These are phyloP conservation scores for Fusarium avenaceum DNA, from an alignment of 2,329 filamentous ascomycete species.

Conservation along the genomic window DNA sequence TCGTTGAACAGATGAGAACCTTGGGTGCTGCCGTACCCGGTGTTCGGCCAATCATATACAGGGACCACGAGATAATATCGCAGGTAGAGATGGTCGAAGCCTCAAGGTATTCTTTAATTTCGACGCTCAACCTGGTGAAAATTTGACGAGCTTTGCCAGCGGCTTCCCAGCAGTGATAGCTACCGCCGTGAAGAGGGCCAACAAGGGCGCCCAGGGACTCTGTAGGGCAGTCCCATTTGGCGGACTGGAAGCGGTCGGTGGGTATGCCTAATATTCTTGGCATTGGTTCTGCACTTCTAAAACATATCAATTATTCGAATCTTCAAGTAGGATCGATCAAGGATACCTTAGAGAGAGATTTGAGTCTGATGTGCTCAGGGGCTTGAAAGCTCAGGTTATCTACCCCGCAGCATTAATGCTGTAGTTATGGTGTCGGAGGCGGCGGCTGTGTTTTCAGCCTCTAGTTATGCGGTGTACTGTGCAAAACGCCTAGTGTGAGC, in stretches of 20 bases:
- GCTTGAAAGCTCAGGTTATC: neutral
- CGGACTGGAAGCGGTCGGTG: accelerated
- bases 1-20: neutral
- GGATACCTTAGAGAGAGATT: no score
- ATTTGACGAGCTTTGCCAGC: neutral
- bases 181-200: neutral
- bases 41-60: neutral
- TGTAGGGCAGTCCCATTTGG: accelerated
- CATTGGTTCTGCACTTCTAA: no score
- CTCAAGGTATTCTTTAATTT: neutral
- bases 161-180: neutral
- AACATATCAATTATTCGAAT: neutral
- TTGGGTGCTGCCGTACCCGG: neutral
- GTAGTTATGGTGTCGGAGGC: neutral
- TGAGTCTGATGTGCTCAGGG: neutral
- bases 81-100: accelerated
- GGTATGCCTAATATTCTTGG: neutral
- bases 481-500: neutral
- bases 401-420: neutral
- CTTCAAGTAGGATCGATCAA: no score
- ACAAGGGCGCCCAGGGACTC: neutral
- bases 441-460: neutral
- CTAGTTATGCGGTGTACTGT: neutral
- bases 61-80: neutral
- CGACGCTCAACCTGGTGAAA: neutral